Conservation (phyloP, 345 rosid genomes). For the Gossypium thurberi region DNA sequence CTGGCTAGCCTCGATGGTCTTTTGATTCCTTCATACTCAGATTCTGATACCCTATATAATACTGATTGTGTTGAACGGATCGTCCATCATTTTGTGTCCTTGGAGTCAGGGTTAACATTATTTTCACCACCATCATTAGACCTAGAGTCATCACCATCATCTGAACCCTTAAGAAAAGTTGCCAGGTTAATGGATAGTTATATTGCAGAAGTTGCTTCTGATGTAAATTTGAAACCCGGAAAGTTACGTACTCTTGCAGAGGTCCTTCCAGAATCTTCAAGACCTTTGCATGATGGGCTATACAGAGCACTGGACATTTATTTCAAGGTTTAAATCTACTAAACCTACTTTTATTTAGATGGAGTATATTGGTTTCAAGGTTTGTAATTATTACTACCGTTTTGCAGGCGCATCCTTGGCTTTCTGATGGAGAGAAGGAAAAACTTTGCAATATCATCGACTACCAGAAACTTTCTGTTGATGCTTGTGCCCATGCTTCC, state of each 20-base stretch:
- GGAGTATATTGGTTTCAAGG: constrained; percentile 7
- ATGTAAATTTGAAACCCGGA: constrained; percentile 76
- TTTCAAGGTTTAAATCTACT: constrained; percentile 62
- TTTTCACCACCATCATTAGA: constrained; percentile 76
- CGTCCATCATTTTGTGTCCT: constrained; percentile 48
- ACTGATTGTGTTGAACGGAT: constrained; percentile 78
- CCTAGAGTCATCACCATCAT: constrained; percentile 53
- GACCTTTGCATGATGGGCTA: constrained; percentile 78
- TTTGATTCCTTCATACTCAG: constrained; percentile 79
- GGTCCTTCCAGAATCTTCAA: constrained; percentile 77
- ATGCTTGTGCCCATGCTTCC: constrained; percentile 96
- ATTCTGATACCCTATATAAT: constrained; percentile 72
- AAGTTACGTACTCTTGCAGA: constrained; percentile 72
- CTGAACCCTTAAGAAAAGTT: constrained; percentile 45
- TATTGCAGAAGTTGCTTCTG: constrained; percentile 94
- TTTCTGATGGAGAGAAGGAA: constrained; percentile 79
- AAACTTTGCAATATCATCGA: constrained; percentile 83
- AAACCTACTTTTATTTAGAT: constrained; percentile 4
- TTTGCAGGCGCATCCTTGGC: constrained; percentile 94
- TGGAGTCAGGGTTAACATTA: constrained; percentile 37
- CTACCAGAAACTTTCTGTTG: constrained; percentile 87
- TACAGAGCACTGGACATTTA: constrained; percentile 88
- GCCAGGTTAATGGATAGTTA: constrained; percentile 72
- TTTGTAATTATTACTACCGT: constrained; percentile 17
- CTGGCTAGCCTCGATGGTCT: constrained; percentile 78